Conservation (phyloP, 441 rosid species). For the Erodium moschatum region DNA sequence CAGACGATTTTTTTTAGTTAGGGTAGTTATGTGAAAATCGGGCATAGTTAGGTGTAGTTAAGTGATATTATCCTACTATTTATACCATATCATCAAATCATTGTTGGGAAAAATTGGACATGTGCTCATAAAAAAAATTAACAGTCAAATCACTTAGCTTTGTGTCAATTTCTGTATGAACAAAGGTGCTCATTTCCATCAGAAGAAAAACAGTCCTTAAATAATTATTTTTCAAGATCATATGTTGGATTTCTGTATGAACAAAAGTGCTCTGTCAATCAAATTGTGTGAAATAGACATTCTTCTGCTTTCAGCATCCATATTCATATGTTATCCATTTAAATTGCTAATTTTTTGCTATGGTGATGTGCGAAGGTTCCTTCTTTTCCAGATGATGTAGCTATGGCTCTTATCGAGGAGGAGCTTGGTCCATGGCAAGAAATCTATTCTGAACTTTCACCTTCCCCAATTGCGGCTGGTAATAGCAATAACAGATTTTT, state of each 20-base stretch:
- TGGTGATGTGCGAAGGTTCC: slow-evolving; percentile 67
- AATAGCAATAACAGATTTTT: slow-evolving; percentile 16
- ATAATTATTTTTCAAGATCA: not conserved
- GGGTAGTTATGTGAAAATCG: too few species aligned
- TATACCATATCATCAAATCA: slow-evolving; percentile 3
- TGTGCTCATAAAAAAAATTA: not conserved
- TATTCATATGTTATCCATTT: slow-evolving; percentile 9
- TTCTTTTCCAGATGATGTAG: slow-evolving; percentile 94
- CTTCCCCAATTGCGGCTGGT: slow-evolving; percentile 98
- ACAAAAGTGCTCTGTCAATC: not conserved
- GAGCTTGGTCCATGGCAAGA: slow-evolving; percentile 90
- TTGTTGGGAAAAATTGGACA: not conserved
- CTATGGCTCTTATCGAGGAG: slow-evolving; percentile 89
- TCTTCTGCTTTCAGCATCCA: slow-evolving; percentile 9
- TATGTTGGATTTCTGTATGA: too few species aligned
- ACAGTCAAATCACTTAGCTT: not conserved
- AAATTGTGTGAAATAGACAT: slow-evolving; percentile 8
- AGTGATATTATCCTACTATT: too few species aligned
- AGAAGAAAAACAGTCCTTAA: slow-evolving; percentile 5
- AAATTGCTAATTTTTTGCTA: slow-evolving; percentile 26
- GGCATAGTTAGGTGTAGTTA: too few species aligned
- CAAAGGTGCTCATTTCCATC: not conserved
- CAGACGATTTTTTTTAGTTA: too few species aligned
- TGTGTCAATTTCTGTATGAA: not conserved
- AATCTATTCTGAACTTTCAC: slow-evolving; percentile 79